Base-by-base conservation (phyloP, 225 moss, liverwort and hornwort species). In the Neckera pumila region DNA sequence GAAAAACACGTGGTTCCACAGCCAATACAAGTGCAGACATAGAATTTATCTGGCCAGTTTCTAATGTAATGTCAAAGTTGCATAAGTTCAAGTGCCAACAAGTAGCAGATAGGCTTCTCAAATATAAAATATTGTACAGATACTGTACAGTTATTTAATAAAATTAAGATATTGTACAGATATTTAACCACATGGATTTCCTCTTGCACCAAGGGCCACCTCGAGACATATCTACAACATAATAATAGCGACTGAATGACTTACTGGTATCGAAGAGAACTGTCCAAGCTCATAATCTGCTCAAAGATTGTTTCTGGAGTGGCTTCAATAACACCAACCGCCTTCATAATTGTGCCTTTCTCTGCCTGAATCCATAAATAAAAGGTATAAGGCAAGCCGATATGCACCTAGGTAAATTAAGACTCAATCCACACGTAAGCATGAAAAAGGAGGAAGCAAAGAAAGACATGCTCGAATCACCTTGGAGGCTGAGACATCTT, bases 281-380 rank as follows among this genome's bases (percentile, higher is more conserved):
- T 91, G 81, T 96, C 95, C 92, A 95, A 92, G 86, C 96, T 96
- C 96, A 96, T 96, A 77, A 96, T 93, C 89, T 93, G 94, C 89
- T 96, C 96, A 84, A 96, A 96, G 79, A 96, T 91, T 30, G 90
- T 90, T 58, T 96, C 96, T 65, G 96, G 93, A 36, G 86, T 90
- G 28, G 96, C 93, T 77, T 94, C 96, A 76, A 96, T 93, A 73
- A 95, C 96, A 53, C 96, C 96, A 60, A 96, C 96, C 60, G 96
- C 92, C 88, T 96, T 96, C 95, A 96, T 94, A 53, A 96, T 96
- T 36, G 94, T 93, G 78, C 94, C 96, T 90, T 96, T 96, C 84
- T 96, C 96, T 69, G 94, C 92, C 96, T 95, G 91, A 75, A 84
- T 75, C 22, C 76, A 88, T 69, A 47, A 60, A 80, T 33, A 90